Evolutionary conservation across 2,329 filamentous ascomycete species (phyloP).

Genomic region (Apiospora phragmitis): DNA sequence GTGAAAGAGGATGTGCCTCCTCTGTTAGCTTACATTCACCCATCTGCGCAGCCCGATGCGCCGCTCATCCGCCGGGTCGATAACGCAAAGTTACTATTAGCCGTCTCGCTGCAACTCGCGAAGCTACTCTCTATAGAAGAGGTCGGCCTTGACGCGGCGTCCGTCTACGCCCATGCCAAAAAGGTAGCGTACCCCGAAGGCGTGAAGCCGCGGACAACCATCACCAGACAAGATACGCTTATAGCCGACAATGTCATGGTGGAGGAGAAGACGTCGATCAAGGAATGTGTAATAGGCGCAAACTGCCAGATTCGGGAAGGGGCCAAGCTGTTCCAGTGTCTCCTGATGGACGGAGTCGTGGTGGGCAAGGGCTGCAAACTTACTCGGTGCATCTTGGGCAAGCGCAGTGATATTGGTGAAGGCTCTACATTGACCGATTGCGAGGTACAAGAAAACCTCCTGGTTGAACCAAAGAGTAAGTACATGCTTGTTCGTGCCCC

Average conservation of each 20-base stretch:
- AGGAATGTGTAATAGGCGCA: conserved; percentile 84
- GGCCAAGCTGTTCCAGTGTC: conserved; percentile 82
- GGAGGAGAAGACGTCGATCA: conserved; percentile 87
- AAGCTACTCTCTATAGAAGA: conserved; percentile 76
- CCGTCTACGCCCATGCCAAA: conserved; percentile 73
- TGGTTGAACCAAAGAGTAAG: conserved; percentile 78
- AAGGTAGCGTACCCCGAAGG: conserved; percentile 85
- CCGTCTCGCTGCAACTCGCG: conserved; percentile 81
- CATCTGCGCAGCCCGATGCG: conserved; percentile 47
- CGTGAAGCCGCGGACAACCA: conserved; percentile 77
- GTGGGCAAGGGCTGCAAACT: conserved; percentile 83
- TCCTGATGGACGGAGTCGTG: conserved; percentile 89
- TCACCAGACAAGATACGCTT: conserved; percentile 79
- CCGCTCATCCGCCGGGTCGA: conserved; percentile 86
- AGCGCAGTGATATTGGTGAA: conserved; percentile 79
- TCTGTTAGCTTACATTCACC: conserved; percentile 81
- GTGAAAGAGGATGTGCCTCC: conserved; percentile 55
- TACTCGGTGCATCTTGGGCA: conserved; percentile 84
- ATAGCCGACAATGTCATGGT: conserved; percentile 88
- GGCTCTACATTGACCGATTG: conserved; percentile 81
- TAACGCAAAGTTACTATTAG: conserved; percentile 77
- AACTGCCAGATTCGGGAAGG: conserved; percentile 85
- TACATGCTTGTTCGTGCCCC: conserved; percentile 21
- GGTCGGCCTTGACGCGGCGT: conserved; percentile 54
- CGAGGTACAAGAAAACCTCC: conserved; percentile 86